Base-by-base conservation (phyloP, 1,284 basidiomycete species). In the Malassezia vespertilionis region DNA sequence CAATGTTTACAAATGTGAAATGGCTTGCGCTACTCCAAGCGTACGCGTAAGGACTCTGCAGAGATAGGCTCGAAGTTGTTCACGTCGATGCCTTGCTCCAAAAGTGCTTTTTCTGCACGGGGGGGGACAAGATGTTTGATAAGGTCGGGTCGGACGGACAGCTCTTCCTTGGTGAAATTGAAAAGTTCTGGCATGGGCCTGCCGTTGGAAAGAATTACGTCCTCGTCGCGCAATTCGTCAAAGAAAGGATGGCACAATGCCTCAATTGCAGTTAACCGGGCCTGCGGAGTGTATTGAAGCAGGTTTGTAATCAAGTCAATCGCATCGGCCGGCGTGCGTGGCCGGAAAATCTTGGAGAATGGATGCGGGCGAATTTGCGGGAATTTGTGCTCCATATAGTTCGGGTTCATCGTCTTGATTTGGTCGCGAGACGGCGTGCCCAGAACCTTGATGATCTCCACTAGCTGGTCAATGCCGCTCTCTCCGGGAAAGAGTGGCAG, bases 301-400 rank as follows among this genome's bases (percentile, higher is more conserved):
- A 99, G 75, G 71, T 87, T 88, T 27, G 85, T 82, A 55, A 99
- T 93, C 53, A 97, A 76, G 65, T 93, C 86, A 74, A 99, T 96
- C 52, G 91, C 87, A 72, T 96, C 91, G 30, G 84, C 81, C 10
- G 90, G 82, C 18, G 91, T 97, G 67, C 91, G 86, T 37, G 91
- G 90, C 61, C 91, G 83, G 82, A 99, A 99, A 49, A 99, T 93
- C 86, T 90, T 73, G 42, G 48, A 57, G 59, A 73, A 73, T 28
- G 71, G 71, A 61, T 72, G 71, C 30, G 90, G 88, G 73, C 93
- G 91, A 77, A 99, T 99, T 75, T 97, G 91, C 7, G 91, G 91
- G 78, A 99, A 99, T 74, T 96, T 96, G 81, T 99, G 91, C 73
- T 99, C 93, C 93, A 97, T 97, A 76, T 99, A 99, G 72, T 78